A percentile compares a stretch with the other conserved stretches of the same genome.
phyloP scores from a whole-genome alignment of 1,139 yeast genomes.

The Pichia sp. region DNA sequence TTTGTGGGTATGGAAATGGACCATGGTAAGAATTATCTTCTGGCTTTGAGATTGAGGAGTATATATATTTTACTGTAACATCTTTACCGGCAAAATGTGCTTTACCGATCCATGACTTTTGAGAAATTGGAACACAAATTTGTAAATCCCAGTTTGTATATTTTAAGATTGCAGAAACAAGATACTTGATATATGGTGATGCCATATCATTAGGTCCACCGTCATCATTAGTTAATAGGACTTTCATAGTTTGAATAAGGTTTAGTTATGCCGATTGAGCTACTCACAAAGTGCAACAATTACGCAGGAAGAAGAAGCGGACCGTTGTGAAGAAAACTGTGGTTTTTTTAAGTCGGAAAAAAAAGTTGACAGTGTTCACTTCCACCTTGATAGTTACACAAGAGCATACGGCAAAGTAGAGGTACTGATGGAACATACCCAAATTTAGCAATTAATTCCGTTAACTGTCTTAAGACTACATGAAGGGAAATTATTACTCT shows the following conservation, averaged over 20 bases:
- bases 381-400: too few relatives aligned
- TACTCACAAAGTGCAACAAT: too few relatives aligned
- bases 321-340: too few relatives aligned
- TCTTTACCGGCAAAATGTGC: conserved; percentile 90
- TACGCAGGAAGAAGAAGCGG: too few relatives aligned
- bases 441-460: too few relatives aligned
- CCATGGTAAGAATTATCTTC: conserved; percentile 53
- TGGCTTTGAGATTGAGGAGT: conserved; percentile 39
- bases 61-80: conserved; percentile 60
- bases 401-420: too few relatives aligned
- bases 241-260: conserved; percentile 14
- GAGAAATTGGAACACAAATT: conserved; percentile 73
- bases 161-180: conserved; percentile 60
- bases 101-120: conserved; percentile 93
- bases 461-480: too few relatives aligned
- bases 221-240: conserved; percentile 75
- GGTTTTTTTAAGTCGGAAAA: too few relatives aligned
- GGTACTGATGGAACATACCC: too few relatives aligned
- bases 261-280: not conserved
- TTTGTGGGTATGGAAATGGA: conserved; percentile 50
- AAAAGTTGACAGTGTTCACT: too few relatives aligned
- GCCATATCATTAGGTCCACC: conserved; percentile 79
- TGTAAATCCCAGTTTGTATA: conserved; percentile 80
- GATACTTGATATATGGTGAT: conserved; percentile 82
- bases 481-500: too few relatives aligned